Conservation (phyloP, 768 basidiomycete genomes). For the Lactifluus piperatus region DNA sequence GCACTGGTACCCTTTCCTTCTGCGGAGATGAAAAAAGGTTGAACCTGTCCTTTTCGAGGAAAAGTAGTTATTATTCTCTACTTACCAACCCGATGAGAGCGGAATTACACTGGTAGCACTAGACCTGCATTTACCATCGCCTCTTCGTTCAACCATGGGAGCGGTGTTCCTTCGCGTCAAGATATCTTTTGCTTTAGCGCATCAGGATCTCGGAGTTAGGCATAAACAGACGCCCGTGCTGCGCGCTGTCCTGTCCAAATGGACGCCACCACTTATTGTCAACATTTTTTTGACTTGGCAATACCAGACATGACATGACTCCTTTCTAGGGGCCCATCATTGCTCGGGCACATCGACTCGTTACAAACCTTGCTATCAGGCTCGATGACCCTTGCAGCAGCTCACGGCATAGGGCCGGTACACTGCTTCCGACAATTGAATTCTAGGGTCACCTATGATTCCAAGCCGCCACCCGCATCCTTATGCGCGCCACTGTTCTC, state of each 20-base stretch:
- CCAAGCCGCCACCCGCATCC: background rate
- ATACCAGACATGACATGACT: too few species aligned
- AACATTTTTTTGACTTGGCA: too few species aligned
- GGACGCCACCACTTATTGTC: background rate
- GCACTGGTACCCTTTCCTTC: background rate
- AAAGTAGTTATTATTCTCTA: background rate
- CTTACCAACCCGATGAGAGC: constrained; percentile 4
- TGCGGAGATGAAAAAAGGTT: background rate
- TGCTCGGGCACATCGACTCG: background rate
- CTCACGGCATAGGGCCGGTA: too few species aligned
- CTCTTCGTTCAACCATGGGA: background rate
- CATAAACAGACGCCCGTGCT: background rate
- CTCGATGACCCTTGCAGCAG: background rate
- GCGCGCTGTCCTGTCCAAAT: background rate
- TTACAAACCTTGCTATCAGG: background rate
- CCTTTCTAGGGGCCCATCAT: background rate
- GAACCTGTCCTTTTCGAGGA: background rate
- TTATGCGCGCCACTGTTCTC: background rate
- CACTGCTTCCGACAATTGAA: too few species aligned
- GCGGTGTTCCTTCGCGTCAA: background rate
- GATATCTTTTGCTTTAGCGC: background rate
- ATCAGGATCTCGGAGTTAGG: background rate
- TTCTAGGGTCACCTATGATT: background rate
- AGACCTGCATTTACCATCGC: background rate
- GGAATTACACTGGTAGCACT: background rate